Evolutionary conservation across 2,329 filamentous ascomycete genomes (phyloP), one percentile per base, ranked within the genome.

Genomic region (Calonectria pauciramosa): DNA sequence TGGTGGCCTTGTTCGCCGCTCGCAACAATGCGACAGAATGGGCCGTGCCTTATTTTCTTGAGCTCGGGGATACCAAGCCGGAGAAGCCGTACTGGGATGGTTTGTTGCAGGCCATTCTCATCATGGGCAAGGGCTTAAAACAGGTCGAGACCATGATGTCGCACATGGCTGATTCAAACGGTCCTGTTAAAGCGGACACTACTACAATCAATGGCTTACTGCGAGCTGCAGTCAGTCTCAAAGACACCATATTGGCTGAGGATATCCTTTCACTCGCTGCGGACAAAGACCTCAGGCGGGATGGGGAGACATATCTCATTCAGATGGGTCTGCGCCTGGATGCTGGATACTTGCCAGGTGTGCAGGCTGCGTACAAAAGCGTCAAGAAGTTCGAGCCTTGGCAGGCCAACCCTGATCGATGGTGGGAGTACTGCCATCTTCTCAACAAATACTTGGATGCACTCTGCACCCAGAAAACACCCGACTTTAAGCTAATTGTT

Each of bases 181-280:
- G 87, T 71, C 85, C 86, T 20, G 78, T 89, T 4, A 84, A 87
- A 9, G 91, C 95, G 0, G 93, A 95, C 70, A 92, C 92, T 9
- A 86, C 89, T 4, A 95, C 94, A 8, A 92, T 99, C 80, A 98
- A 99, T 81, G 86, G 88, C 8, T 88, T 99, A 32, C 89, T 99
- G 23, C 90, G 91, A 68, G 92, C 93, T 72, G 94, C 95, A 13
- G 93, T 93, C 76, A 90, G 91, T n/a, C 89, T 90, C 70, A 88
- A 93, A 14, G 93, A 97, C 79, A 89, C 92, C 0, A 92, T 94
- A 78, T 87, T 94, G 59, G 95, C 94, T 7, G 93, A 96, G 82
- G 90, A 95, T 16, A 94, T 96, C 76, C 88, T 95, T 60, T 86
- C 90, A 1, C 85, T 98, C 14, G 92, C 93, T 2, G 83, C 90